Conservation (phyloP, 2,329 filamentous ascomycete species). For the Aureobasidium sp. region DNA sequence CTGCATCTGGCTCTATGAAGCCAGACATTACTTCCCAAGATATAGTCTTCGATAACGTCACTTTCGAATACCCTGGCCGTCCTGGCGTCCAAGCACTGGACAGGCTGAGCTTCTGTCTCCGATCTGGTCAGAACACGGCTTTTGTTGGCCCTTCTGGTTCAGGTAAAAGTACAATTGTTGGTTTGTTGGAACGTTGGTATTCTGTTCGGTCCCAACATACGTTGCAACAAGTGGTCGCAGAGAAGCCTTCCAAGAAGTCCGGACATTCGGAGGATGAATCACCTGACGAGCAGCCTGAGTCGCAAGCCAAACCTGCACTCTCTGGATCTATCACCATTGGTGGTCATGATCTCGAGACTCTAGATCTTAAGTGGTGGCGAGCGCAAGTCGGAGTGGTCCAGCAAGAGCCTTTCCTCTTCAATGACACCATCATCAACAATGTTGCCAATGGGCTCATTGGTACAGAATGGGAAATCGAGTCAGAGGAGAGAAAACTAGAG, state of each 20-base stretch:
- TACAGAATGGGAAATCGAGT: slow-evolving; percentile 34
- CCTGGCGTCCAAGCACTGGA: slow-evolving; percentile 89
- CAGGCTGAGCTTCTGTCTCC: slow-evolving; percentile 67
- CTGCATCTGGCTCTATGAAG: not conserved
- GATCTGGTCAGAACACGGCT: slow-evolving; percentile 92
- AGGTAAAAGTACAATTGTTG: slow-evolving; percentile 91
- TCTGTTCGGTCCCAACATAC: slow-evolving; percentile 36
- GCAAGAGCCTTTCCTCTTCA: slow-evolving; percentile 91
- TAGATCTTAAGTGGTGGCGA: slow-evolving; percentile 90
- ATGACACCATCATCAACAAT: slow-evolving; percentile 76
- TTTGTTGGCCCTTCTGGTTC: slow-evolving; percentile 94
- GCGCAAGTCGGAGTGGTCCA: slow-evolving; percentile 90
- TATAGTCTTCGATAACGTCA: slow-evolving; percentile 79
- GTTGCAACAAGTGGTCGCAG: not conserved
- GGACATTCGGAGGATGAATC: not conserved
- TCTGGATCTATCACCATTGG: slow-evolving; percentile 73
- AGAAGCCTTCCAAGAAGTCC: too few relatives aligned
- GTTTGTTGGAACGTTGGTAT: slow-evolving; percentile 84
- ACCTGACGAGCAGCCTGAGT: not conserved
- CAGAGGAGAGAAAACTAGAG: slow-evolving; percentile 64
- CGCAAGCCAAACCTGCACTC: slow-evolving; percentile 48
- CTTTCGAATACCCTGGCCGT: slow-evolving; percentile 87
- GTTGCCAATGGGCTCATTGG: slow-evolving; percentile 46
- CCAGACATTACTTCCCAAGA: slow-evolving; percentile 55
- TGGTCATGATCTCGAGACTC: slow-evolving; percentile 68